A percentile compares a stretch with the other conserved stretches of the same genome.
These are phyloP conservation scores for Ceratocystis diversiconidia DNA, from an alignment of 2,329 filamentous ascomycete genomes.

Conservation along the genomic window DNA sequence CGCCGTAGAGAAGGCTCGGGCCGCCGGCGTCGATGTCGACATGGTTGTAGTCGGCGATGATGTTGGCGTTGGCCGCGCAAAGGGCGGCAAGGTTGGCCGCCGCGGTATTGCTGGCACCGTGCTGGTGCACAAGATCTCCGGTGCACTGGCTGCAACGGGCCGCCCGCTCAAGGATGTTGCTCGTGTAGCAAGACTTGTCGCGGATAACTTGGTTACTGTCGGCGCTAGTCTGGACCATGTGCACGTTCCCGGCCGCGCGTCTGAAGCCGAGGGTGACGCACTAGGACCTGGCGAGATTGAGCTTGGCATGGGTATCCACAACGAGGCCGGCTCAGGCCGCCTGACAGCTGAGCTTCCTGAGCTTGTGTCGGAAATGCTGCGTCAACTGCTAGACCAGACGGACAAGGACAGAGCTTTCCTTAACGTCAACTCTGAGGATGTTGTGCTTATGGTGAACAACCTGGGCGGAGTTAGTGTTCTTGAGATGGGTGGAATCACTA, in stretches of 20 bases:
- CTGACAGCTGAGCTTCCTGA: conserved; percentile 38
- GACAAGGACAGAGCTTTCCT: conserved; percentile 61
- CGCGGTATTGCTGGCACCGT: conserved; percentile 86
- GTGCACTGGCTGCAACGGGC: conserved; percentile 65
- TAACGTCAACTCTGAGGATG: conserved; percentile 45
- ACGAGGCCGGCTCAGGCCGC: conserved; percentile 46
- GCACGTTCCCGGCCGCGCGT: conserved; percentile 70
- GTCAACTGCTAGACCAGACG: conserved; percentile 48
- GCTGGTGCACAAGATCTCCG: conserved; percentile 78
- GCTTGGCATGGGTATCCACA: conserved; percentile 67
- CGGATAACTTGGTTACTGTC: conserved; percentile 68
- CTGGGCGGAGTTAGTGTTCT: conserved; percentile 59
- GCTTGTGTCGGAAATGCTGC: conserved; percentile 51
- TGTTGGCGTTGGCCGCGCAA: conserved; percentile 68
- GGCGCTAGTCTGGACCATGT: conserved; percentile 79
- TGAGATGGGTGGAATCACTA: conserved; percentile 57
- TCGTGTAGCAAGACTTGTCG: conserved; percentile 54
- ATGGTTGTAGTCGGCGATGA: conserved; percentile 91
- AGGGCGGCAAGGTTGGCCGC: conserved; percentile 81
- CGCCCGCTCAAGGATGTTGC: conserved; percentile 55
- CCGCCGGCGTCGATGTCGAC: conserved; percentile 60
- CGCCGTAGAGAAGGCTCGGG: conserved; percentile 81
- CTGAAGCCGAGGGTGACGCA: conserved; percentile 34
- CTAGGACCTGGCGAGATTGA: conserved; percentile 45
- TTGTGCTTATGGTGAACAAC: conserved; percentile 61